Evolutionary conservation across 2,329 filamentous ascomycete species (phyloP), one percentile per base, ranked within the genome.

Genomic region (Tolypocladium endophyticum): DNA sequence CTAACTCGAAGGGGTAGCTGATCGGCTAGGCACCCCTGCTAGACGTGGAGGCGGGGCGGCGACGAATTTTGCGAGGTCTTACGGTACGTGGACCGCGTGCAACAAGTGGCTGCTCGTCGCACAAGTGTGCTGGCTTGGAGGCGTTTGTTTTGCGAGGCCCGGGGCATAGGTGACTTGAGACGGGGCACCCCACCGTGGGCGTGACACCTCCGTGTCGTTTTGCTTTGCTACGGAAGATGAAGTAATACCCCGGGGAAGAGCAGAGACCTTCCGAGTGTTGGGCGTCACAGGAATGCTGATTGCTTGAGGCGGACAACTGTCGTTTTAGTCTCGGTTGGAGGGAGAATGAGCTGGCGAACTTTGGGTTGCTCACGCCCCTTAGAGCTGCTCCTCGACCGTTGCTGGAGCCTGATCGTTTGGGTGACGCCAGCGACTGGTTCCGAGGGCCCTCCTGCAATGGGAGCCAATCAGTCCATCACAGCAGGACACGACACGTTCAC

Each of bases 401-500:
- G 12, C 7, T 9, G 3, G 50, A 53, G 45, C 25, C 8, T 20
- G 47, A 25, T 30, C 25, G 16, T 2, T 20, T 50, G 47, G 25
- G 45, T 47, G 23, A 28, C 23, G 45, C 16, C 45, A 47, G 23
- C 23, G 23, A 47, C 45, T 30, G 45, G 28, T 4, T 20, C 25
- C 28, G 47, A 33, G 23, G 28, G 47, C 50, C 50, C 9, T 53
- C 28, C 6, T 53, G 12, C 28, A 35, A 23, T 66, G 66, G 63
- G 65, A 62, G 60, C 71, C 71, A 72, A 72, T 72, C 70, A 72
- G 62, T 69, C 63, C 60, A 69, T 65, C 25, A 55, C 39, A 52
- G 50, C 68, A 70, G 65, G 68, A 67, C 67, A 66, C 58, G 61
- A 61, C 61, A 62, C 39, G 39, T 43, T 20, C 38, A 58, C 55